Conservation (phyloP, 2,329 filamentous ascomycete species). For the Ceratocystis destructans region DNA sequence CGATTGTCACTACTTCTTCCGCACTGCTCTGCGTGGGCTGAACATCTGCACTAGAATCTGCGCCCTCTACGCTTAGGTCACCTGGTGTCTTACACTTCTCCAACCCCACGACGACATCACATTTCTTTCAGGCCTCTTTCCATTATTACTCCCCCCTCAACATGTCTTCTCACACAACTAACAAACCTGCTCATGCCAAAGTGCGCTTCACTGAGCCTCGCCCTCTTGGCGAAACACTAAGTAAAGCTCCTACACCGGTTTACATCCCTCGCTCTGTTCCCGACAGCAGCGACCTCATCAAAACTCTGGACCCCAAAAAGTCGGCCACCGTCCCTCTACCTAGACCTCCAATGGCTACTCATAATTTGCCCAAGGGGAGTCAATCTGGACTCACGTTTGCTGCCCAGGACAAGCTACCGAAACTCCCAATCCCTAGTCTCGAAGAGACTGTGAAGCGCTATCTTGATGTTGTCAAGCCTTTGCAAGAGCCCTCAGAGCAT, state of each 20-base stretch:
- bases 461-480: slow-evolving; percentile 59
- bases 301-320: slow-evolving; percentile 6
- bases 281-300: slow-evolving; percentile 21
- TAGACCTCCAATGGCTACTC: slow-evolving; percentile 35
- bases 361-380: slow-evolving; percentile 36
- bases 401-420: slow-evolving; percentile 74
- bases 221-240: slow-evolving; percentile 57
- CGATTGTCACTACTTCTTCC: slow-evolving; percentile 88
- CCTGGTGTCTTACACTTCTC: not conserved
- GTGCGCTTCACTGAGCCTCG: slow-evolving; percentile 46
- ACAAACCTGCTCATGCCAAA: slow-evolving; percentile 28
- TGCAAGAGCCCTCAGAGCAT: slow-evolving; percentile 71
- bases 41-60: slow-evolving; percentile 70
- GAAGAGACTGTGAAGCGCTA: slow-evolving; percentile 68
- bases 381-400: slow-evolving; percentile 75
- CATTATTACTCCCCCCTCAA: not conserved
- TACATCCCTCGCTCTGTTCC: slow-evolving; percentile 30
- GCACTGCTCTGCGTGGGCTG: slow-evolving; percentile 73
- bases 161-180: slow-evolving; percentile 13
- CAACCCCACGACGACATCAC: not conserved
- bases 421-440: slow-evolving; percentile 83
- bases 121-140: not conserved
- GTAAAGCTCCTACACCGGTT: slow-evolving; percentile 26
- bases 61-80: slow-evolving; percentile 53
- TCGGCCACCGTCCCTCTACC: not conserved